Percentiles rank a stretch among this genome's conserved stretches.
Evolutionary conservation across 768 basidiomycete species (phyloP).

Genomic region (Tulasnella sp.): DNA sequence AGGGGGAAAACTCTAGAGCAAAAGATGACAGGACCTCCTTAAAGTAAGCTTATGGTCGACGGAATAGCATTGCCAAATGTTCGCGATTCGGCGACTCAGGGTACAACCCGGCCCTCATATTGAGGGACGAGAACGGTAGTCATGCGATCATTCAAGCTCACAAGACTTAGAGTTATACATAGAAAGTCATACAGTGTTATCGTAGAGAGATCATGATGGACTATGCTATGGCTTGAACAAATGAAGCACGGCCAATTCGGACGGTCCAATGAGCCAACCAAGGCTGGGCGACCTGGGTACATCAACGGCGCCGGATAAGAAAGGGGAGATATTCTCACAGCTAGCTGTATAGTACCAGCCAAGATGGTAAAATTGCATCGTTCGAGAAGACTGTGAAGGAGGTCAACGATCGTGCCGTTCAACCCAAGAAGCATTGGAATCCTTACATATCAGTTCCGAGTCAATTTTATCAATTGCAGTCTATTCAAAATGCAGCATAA

Average conservation of each 20-base stretch:
- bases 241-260: no score
- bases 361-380: slow-evolving; percentile 61
- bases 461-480: not conserved
- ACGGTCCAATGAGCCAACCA: no score
- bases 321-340: not conserved
- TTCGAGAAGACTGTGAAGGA: slow-evolving; percentile 48
- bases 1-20: not conserved
- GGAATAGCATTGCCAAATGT: not conserved
- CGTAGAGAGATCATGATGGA: not conserved
- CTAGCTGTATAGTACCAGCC: slow-evolving; percentile 49
- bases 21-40: no score
- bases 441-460: not conserved
- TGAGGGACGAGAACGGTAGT: not conserved
- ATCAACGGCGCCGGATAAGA: no score
- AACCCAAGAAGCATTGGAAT: slow-evolving; percentile 21
- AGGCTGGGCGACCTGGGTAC: no score
- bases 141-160: not conserved
- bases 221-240: not conserved
- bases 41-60: no score
- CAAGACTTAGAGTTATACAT: not conserved
- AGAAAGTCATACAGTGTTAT: not conserved
- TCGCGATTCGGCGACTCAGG: not conserved
- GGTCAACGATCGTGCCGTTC: slow-evolving; percentile 55
- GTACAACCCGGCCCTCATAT: not conserved
- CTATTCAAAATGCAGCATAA: not conserved